Percentiles rank a stretch among this genome's conserved stretches.
Conservation (phyloP, 371 early-diverging fungal species). For the Vairimorpha necatrix region DNA sequence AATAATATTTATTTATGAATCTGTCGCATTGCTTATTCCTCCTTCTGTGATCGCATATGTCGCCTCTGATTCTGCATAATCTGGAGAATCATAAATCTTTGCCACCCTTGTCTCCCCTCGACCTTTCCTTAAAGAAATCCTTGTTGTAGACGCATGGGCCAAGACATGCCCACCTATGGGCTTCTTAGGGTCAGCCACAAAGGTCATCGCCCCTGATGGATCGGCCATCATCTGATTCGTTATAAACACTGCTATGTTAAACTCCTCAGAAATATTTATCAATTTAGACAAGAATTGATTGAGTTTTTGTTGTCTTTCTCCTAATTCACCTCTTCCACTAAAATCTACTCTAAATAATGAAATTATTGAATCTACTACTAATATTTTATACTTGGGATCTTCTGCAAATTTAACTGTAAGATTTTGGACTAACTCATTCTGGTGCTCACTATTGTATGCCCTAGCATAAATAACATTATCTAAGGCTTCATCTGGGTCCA, state of each 20-base stretch:
- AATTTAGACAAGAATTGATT: slow-evolving; percentile 81
- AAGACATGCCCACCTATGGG: slow-evolving; percentile 96
- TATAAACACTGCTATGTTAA: slow-evolving; percentile 90
- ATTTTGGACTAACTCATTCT: slow-evolving; percentile 76
- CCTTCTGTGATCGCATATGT: slow-evolving; percentile 71
- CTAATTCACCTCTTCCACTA: slow-evolving; percentile 91
- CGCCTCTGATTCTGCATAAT: slow-evolving; percentile 69
- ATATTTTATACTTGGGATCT: slow-evolving; percentile 71
- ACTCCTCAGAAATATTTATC: slow-evolving; percentile 82
- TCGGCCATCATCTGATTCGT: slow-evolving; percentile 96
- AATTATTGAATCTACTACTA: slow-evolving; percentile 91
- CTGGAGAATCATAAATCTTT: slow-evolving; percentile 69
- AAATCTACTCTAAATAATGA: slow-evolving; percentile 93
- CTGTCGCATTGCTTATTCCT: slow-evolving; percentile 72
- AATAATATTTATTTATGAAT: slow-evolving; percentile 61
- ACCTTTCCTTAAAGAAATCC: slow-evolving; percentile 68
- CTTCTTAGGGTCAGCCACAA: slow-evolving; percentile 85
- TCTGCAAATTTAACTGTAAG: slow-evolving; percentile 93
- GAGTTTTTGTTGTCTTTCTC: slow-evolving; percentile 89
- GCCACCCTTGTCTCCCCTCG: slow-evolving; percentile 68
- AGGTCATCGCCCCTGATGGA: slow-evolving; percentile 84
- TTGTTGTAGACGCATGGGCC: slow-evolving; percentile 81
- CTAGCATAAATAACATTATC: slow-evolving; percentile 91
- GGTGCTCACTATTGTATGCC: slow-evolving; percentile 94
- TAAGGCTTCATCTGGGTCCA: slow-evolving; percentile 78